Evolutionary conservation across 768 basidiomycete genomes (phyloP).

Genomic region (Trametes maxima): DNA sequence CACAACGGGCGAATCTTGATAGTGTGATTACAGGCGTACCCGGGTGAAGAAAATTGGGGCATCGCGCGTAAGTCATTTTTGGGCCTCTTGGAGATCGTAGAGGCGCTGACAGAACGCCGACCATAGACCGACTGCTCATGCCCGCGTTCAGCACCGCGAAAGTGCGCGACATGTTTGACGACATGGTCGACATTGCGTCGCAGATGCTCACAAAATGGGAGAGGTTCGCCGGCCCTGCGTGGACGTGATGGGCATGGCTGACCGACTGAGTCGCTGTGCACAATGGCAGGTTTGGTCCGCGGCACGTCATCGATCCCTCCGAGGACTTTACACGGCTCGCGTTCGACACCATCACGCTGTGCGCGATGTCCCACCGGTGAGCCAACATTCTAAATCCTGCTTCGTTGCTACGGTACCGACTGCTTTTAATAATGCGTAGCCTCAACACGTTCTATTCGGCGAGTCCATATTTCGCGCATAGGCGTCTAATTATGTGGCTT

Average conservation of each 20-base stretch:
- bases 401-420: neutral
- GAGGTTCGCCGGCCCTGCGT: constrained; percentile 29
- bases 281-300: constrained; percentile 43
- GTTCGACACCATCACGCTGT: constrained; percentile 49
- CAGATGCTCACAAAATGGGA: constrained; percentile 50
- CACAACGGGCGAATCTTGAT: neutral
- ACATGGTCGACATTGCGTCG: constrained; percentile 48
- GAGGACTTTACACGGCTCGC: constrained; percentile 52
- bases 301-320: constrained; percentile 43
- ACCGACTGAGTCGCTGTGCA: neutral
- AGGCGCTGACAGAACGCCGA: neutral
- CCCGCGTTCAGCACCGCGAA: constrained; percentile 46
- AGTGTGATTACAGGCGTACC: constrained; percentile 33
- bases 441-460: constrained; percentile 51
- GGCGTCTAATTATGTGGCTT: neutral
- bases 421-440: constrained; percentile 24
- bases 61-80: constrained; percentile 40
- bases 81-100: neutral
- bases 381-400: neutral
- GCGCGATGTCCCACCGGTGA: constrained; percentile 45
- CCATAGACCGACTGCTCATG: constrained; percentile 42
- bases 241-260: neutral
- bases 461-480: neutral
- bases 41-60: constrained; percentile 49
- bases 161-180: constrained; percentile 49